phyloP scores from a whole-genome alignment of 495 filamentous ascomycete genomes.

The Neurospora pannonica region DNA sequence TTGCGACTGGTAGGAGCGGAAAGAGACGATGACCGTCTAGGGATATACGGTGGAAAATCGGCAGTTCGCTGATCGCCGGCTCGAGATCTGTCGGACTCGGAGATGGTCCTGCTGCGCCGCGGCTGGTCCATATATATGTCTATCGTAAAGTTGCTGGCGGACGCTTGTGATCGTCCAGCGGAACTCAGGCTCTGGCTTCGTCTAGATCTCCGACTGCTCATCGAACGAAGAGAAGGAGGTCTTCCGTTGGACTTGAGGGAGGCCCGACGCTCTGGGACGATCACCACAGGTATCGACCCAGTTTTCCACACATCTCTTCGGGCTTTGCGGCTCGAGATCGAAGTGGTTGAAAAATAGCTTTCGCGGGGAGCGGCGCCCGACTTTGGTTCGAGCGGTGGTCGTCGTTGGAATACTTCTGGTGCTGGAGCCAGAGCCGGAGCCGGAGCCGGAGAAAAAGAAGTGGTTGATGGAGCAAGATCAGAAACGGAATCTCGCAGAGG shows the following conservation, averaged over 20 bases:
- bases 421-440: slow-evolving; percentile 10
- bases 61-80: slow-evolving; percentile 42
- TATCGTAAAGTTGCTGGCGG: slow-evolving; percentile 24
- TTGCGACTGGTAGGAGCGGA: slow-evolving; percentile 64
- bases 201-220: slow-evolving; percentile 40
- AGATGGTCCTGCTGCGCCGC: slow-evolving; percentile 33
- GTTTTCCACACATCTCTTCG: slow-evolving; percentile 46
- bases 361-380: slow-evolving; percentile 34
- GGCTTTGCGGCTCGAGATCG: slow-evolving; percentile 43
- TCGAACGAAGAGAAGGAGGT: slow-evolving; percentile 43
- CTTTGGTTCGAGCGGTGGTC: slow-evolving; percentile 11
- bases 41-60: slow-evolving; percentile 52
- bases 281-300: slow-evolving; percentile 56
- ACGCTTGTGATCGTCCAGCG: slow-evolving; percentile 22
- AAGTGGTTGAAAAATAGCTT: slow-evolving; percentile 52
- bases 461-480: slow-evolving; percentile 42
- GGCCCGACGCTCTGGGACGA: slow-evolving; percentile 59
- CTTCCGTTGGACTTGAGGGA: slow-evolving; percentile 47
- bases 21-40: slow-evolving; percentile 53
- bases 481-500: slow-evolving; percentile 42
- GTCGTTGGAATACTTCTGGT: slow-evolving; percentile 17
- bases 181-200: slow-evolving; percentile 37
- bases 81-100: slow-evolving; percentile 37
- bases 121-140: slow-evolving; percentile 9
- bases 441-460: slow-evolving; percentile 27